phyloP scores from a whole-genome alignment of 352 stramenopile genomes.

The Plasmopara halstedii region DNA sequence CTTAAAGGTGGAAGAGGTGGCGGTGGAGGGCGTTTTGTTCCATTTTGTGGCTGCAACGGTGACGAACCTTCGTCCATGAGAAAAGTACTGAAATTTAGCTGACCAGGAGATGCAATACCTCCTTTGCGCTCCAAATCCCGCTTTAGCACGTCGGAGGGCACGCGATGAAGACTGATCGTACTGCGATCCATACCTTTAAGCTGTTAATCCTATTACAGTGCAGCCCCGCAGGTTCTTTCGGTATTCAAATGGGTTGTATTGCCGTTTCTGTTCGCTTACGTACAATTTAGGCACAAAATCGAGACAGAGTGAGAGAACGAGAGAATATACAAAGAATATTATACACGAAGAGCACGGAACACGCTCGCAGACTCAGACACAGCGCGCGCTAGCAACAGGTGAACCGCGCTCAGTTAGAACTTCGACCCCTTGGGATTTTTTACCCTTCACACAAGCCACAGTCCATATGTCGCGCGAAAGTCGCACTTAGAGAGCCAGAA shows the following conservation, averaged over 20 bases:
- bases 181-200: slow-evolving; percentile 14
- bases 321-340: slow-evolving; percentile 1
- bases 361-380: slow-evolving; percentile 5
- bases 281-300: neutral
- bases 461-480: neutral
- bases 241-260: neutral
- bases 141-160: slow-evolving; percentile 6
- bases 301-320: slow-evolving; percentile 4
- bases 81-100: slow-evolving; percentile 48
- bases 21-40: slow-evolving; percentile 7
- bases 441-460: neutral
- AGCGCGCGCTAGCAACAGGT: neutral
- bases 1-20: slow-evolving; percentile 16
- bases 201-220: neutral
- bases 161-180: slow-evolving; percentile 10
- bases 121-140: slow-evolving; percentile 13
- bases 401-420: slow-evolving; percentile 1
- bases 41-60: slow-evolving; percentile 17
- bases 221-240: neutral
- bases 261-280: neutral
- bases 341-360: neutral
- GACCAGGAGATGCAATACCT: slow-evolving; percentile 4
- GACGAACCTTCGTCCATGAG: slow-evolving; percentile 45
- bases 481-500: slow-evolving; percentile 33
- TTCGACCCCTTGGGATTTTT: slow-evolving; percentile 5